Conservation (phyloP, 768 basidiomycete species). For the Boletus reticulatus region DNA sequence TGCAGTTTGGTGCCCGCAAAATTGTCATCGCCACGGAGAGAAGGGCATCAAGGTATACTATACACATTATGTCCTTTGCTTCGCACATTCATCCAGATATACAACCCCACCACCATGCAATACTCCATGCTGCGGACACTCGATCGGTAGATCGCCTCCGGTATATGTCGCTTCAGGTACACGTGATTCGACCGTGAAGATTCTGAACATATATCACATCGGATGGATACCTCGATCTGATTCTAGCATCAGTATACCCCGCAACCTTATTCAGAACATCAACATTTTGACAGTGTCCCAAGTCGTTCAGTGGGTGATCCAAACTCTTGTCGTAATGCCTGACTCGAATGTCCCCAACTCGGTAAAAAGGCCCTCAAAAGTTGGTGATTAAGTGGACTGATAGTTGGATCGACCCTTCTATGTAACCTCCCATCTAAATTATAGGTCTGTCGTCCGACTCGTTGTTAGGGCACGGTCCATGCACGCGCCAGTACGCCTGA, state of each 20-base stretch:
- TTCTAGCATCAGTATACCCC: constrained; percentile 18
- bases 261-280: constrained; percentile 8
- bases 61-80: neutral
- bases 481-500: no score
- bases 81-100: no score
- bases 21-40: constrained; percentile 88
- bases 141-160: constrained; percentile 84
- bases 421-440: no score
- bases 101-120: constrained; percentile 92
- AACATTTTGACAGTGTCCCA: neutral
- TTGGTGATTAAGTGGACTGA: no score
- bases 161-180: constrained; percentile 94
- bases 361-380: no score
- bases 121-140: constrained; percentile 76
- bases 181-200: constrained; percentile 81
- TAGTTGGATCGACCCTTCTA: no score
- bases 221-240: constrained; percentile 13
- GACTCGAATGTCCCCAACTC: no score
- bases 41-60: constrained; percentile 80
- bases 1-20: constrained; percentile 95
- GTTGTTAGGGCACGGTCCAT: no score
- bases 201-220: constrained; percentile 50
- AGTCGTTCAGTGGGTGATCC: neutral
- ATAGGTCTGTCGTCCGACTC: no score
- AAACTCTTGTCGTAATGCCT: no score